A percentile compares a stretch with the other conserved stretches of the same genome.
These are phyloP conservation scores for Fusarium concolor DNA, from an alignment of 2,329 filamentous ascomycete genomes.

Conservation along the genomic window DNA sequence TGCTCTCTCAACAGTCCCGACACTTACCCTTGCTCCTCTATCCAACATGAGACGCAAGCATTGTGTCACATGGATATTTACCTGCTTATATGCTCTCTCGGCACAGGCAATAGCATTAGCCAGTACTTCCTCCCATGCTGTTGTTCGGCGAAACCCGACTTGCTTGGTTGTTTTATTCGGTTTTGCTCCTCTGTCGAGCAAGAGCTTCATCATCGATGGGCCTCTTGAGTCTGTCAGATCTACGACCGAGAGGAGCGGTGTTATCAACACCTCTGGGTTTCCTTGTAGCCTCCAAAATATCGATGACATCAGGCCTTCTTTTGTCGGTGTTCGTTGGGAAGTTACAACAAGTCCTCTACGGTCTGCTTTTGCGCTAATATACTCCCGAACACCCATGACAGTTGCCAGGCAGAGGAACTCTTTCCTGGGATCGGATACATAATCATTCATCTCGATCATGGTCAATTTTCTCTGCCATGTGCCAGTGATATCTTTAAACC, in stretches of 20 bases:
- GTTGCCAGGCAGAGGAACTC: not conserved
- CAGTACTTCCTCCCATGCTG: conserved; percentile 5
- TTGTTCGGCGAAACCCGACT: rapidly evolving
- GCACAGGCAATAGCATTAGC: not conserved
- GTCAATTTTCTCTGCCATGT: not conserved
- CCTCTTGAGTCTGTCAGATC: rapidly evolving
- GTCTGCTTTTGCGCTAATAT: not conserved
- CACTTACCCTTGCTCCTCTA: not conserved
- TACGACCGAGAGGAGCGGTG: not conserved
- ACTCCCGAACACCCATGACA: not conserved
- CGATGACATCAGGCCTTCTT: not conserved
- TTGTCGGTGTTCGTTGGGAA: no score
- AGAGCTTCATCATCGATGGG: not conserved
- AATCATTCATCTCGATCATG: rapidly evolving
- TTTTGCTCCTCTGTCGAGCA: conserved; percentile 3
- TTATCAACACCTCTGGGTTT: rapidly evolving
- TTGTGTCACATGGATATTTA: not conserved
- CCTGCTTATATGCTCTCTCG: no score
- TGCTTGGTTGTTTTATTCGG: not conserved
- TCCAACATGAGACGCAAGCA: conserved; percentile 8
- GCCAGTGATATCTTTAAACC: rapidly evolving
- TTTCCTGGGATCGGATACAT: not conserved
- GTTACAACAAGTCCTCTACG: not conserved
- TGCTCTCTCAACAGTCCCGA: not conserved
- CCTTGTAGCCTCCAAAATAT: not conserved